phyloP scores from a whole-genome alignment of 1,139 yeast genomes.

The Zygoascus sp. region DNA sequence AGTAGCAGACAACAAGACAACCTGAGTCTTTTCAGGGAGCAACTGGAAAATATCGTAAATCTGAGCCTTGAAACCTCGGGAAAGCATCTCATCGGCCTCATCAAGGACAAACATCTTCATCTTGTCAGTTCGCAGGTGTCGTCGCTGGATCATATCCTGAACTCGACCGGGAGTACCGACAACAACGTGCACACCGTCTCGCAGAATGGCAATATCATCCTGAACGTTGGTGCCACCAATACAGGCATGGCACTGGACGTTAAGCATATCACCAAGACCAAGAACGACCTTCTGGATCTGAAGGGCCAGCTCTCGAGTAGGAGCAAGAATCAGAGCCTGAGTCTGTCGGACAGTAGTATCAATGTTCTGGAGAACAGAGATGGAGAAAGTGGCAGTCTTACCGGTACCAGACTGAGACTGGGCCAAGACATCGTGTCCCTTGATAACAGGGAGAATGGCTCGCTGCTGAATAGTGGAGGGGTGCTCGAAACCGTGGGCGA shows the following conservation, averaged over 20 bases:
- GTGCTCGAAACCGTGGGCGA: slow-evolving; percentile 95
- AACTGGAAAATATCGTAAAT: slow-evolving; percentile 93
- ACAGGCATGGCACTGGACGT: slow-evolving; percentile 94
- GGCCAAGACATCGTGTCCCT: slow-evolving; percentile 95
- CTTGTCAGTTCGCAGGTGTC: slow-evolving; percentile 82
- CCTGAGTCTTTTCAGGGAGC: slow-evolving; percentile 93
- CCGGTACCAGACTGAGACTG: slow-evolving; percentile 99
- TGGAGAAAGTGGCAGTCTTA: slow-evolving; percentile 98
- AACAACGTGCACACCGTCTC: slow-evolving; percentile 90
- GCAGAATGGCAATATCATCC: slow-evolving; percentile 90
- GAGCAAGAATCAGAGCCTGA: slow-evolving; percentile 91
- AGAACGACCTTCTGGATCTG: slow-evolving; percentile 96
- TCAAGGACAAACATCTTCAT: slow-evolving; percentile 96
- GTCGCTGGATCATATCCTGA: slow-evolving; percentile 93
- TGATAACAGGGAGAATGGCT: slow-evolving; percentile 94
- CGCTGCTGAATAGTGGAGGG: slow-evolving; percentile 99
- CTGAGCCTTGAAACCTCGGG: slow-evolving; percentile 96
- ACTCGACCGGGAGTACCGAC: slow-evolving; percentile 99
- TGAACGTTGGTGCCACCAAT: slow-evolving; percentile 95
- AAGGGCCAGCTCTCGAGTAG: slow-evolving; percentile 97
- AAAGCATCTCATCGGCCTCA: slow-evolving; percentile 98
- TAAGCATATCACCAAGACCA: slow-evolving; percentile 90
- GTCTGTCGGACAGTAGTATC: slow-evolving; percentile 45
- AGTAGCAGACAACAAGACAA: slow-evolving; percentile 93
- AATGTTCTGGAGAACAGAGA: slow-evolving; percentile 91